Evolutionary conservation across 768 basidiomycete genomes (phyloP), one percentile per base, ranked within the genome.

Genomic region (Nevesoporus exiguus): DNA sequence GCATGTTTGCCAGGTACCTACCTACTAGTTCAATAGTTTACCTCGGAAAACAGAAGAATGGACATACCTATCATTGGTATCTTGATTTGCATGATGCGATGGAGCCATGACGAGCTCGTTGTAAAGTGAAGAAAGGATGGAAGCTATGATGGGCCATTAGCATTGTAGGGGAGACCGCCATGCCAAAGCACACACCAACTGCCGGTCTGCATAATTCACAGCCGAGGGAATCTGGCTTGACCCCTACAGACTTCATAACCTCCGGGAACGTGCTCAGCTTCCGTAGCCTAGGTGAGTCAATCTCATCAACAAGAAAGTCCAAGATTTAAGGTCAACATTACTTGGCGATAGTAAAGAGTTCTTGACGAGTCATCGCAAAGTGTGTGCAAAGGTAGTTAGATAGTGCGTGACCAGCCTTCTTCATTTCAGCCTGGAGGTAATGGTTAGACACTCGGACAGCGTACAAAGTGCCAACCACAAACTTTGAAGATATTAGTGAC

Each of bases 191-290:
- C 51, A 24, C 78, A 25, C 78, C 87, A 30, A 88, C 74, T 7
- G 78, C 80, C 5, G 88, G 88, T 60, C 84, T 87, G 71, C 88
- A 90, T 22, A 84, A 67, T 68, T 89, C 88, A 59, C 88, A 90
- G 2, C 88, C 88, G 7, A 84, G 59, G 0, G 81, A 73, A 40
- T 77, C 70, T 31, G 73, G 69, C 36, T 75, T 74, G 21, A 74
- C 70, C 19, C 85, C 85, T 3, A 69, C 73, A 7, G 71, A 70
- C 8, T 63, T 60, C 77, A 87, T 81, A 37, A 88, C 74, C 27
- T 79, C 77, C 1, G 66, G 54, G 54, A 84, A 83, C n/a, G 77
- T 80, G 47, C 67, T 75, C 30, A 88, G 73, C 54, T 80, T 76
- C 66, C 85, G 86, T 57, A 88, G 70, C 61, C 82, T 63, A 25